phyloP scores from a whole-genome alignment of 345 rosid genomes.

The Trapa bicornis region DNA sequence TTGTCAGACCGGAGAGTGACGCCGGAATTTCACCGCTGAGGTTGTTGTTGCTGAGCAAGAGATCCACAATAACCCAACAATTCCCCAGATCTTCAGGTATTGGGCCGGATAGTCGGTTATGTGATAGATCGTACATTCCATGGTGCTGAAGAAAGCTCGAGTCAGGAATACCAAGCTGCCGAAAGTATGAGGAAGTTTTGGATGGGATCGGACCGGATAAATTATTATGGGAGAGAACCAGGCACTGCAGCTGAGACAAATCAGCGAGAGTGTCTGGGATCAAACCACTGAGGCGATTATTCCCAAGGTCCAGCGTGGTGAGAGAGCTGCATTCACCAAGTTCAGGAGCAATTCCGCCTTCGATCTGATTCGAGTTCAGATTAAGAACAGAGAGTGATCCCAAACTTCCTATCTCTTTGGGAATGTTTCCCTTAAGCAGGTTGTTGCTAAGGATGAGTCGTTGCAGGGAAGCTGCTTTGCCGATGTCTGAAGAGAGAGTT shows the following conservation, averaged over 20 bases:
- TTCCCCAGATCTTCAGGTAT: slow-evolving; percentile 65
- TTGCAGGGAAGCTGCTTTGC: slow-evolving; percentile 41
- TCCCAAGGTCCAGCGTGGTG: slow-evolving; percentile 72
- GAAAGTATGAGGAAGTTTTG: slow-evolving; percentile 51
- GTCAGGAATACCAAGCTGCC: slow-evolving; percentile 49
- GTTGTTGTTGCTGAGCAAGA: slow-evolving; percentile 49
- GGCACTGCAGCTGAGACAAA: slow-evolving; percentile 60
- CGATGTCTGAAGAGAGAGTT: slow-evolving; percentile 43
- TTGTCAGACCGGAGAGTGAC: slow-evolving; percentile 47
- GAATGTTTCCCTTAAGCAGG: slow-evolving; percentile 39
- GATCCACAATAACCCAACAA: slow-evolving; percentile 57
- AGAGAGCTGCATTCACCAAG: slow-evolving; percentile 54
- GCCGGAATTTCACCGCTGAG: slow-evolving; percentile 65
- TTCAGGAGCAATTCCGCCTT: slow-evolving; percentile 50
- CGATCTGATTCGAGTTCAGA: slow-evolving; percentile 61
- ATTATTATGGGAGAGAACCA: slow-evolving; percentile 71
- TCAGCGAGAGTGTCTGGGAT: slow-evolving; percentile 47
- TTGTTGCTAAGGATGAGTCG: slow-evolving; percentile 59
- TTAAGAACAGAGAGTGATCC: slow-evolving; percentile 47
- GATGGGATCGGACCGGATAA: slow-evolving; percentile 67
- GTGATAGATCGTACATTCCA: slow-evolving; percentile 58
- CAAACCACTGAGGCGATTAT: slow-evolving; percentile 54
- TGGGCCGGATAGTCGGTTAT: slow-evolving; percentile 54
- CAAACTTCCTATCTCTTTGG: slow-evolving; percentile 64
- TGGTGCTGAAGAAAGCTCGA: slow-evolving; percentile 77